Percentiles rank a stretch among this genome's conserved stretches.
Evolutionary conservation across 495 filamentous ascomycete species (phyloP).

Genomic region (Neurospora sp.): DNA sequence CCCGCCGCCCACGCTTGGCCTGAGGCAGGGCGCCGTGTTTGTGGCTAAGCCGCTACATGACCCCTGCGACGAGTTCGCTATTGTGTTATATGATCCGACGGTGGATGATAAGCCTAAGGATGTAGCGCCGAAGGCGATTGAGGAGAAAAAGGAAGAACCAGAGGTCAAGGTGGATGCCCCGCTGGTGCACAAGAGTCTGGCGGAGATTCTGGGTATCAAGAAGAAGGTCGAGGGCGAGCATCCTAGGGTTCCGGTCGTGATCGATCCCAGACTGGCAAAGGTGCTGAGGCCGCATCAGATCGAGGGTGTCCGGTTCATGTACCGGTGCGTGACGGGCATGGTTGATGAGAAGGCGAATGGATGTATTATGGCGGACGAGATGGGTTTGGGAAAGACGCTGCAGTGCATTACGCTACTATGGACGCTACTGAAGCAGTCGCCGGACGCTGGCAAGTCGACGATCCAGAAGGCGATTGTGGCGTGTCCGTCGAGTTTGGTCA

Average conservation of each 20-base stretch:
- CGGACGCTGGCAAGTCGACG: slow-evolving; percentile 82
- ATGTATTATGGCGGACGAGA: slow-evolving; percentile 99
- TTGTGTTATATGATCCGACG: slow-evolving; percentile 92
- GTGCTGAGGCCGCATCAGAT: slow-evolving; percentile 94
- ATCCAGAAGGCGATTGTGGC: slow-evolving; percentile 98
- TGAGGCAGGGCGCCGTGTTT: slow-evolving; percentile 75
- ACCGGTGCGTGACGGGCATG: slow-evolving; percentile 83
- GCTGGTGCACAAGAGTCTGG: slow-evolving; percentile 82
- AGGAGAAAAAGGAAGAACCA: slow-evolving; percentile 18
- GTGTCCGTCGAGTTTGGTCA: slow-evolving; percentile 93
- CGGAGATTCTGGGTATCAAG: slow-evolving; percentile 91
- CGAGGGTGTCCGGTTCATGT: slow-evolving; percentile 97
- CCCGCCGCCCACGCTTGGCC: slow-evolving; percentile 74
- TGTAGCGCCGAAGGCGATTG: slow-evolving; percentile 31
- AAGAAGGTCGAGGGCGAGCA: slow-evolving; percentile 72
- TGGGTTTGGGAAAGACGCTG: slow-evolving; percentile 94
- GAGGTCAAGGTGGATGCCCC: slow-evolving; percentile 62
- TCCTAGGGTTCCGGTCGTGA: slow-evolving; percentile 91
- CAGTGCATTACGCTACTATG: slow-evolving; percentile 67
- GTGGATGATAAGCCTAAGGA: slow-evolving; percentile 69
- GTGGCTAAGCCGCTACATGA: slow-evolving; percentile 89
- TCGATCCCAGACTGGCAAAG: slow-evolving; percentile 85
- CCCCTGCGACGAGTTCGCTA: slow-evolving; percentile 89
- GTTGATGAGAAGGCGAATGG: slow-evolving; percentile 90
- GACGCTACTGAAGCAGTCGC: slow-evolving; percentile 92